phyloP scores from a whole-genome alignment of 345 rosid genomes.

The Schrenkiella parvula region DNA sequence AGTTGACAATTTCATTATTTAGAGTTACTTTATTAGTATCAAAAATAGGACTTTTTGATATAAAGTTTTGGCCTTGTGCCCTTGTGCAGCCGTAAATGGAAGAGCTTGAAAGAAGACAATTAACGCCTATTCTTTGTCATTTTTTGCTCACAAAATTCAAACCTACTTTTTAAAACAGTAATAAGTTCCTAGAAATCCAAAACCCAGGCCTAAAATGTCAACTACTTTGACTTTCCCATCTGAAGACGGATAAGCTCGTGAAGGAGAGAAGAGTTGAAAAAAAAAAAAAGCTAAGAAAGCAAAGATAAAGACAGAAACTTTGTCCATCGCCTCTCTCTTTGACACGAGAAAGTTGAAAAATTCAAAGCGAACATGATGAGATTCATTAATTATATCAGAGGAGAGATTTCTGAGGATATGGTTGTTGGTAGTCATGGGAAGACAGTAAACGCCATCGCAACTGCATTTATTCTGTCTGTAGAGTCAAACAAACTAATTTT shows the following conservation, averaged over 20 bases:
- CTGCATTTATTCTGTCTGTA: slow-evolving; percentile 28
- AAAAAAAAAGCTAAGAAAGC: slow-evolving; percentile 10
- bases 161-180: slow-evolving; percentile 17
- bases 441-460: slow-evolving; percentile 27
- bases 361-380: slow-evolving; percentile 10
- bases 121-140: background rate
- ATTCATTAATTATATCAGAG: slow-evolving; percentile 4
- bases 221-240: slow-evolving; percentile 16
- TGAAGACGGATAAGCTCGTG: slow-evolving; percentile 14
- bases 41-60: background rate
- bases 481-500: slow-evolving; percentile 27
- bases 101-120: slow-evolving; percentile 3
- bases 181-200: background rate
- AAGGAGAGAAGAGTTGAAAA: background rate
- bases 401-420: slow-evolving; percentile 26
- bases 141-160: background rate
- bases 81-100: background rate
- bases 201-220: slow-evolving; percentile 6
- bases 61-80: background rate
- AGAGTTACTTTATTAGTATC: background rate
- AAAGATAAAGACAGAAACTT: slow-evolving; percentile 10
- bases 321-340: background rate
- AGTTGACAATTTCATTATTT: slow-evolving; percentile 3
- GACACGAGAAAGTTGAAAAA: slow-evolving; percentile 28
- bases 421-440: slow-evolving; percentile 35